A percentile compares a stretch with the other conserved stretches of the same genome.
These are phyloP conservation scores for Ballota nigra DNA, from an alignment of 257 asterid species.

Conservation along the genomic window DNA sequence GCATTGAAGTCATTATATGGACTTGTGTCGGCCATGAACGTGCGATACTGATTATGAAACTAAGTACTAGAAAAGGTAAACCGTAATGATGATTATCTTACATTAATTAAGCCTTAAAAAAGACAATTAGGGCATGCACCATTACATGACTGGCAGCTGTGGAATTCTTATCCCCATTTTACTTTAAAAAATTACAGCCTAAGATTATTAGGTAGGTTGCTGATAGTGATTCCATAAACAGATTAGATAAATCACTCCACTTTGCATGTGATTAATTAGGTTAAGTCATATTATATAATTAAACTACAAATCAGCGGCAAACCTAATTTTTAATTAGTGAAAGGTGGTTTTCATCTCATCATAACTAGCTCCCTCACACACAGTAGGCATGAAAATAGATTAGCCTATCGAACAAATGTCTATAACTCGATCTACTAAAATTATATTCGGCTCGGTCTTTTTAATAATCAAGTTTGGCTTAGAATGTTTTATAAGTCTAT, in stretches of 20 bases:
- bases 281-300: not conserved
- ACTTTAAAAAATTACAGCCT: not conserved
- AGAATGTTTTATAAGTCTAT: no score
- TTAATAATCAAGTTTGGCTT: no score
- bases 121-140: not conserved
- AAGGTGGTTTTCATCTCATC: not conserved
- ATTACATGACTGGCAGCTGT: not conserved
- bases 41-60: no score
- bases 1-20: no score
- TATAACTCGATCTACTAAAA: no score
- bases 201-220: constrained; percentile 16
- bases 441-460: no score
- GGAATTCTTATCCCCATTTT: constrained; percentile 22
- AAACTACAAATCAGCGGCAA: not conserved
- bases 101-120: not conserved
- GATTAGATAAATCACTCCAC: constrained; percentile 3
- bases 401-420: no score
- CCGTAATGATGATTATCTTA: constrained; percentile 7
- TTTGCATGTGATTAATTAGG: constrained; percentile 17
- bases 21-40: no score
- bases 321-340: not conserved
- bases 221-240: constrained; percentile 22
- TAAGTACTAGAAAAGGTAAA: not conserved
- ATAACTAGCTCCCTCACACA: not conserved
- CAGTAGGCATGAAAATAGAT: no score